phyloP scores from a whole-genome alignment of 495 filamentous ascomycete genomes.

The Lophiostoma macrostomum region DNA sequence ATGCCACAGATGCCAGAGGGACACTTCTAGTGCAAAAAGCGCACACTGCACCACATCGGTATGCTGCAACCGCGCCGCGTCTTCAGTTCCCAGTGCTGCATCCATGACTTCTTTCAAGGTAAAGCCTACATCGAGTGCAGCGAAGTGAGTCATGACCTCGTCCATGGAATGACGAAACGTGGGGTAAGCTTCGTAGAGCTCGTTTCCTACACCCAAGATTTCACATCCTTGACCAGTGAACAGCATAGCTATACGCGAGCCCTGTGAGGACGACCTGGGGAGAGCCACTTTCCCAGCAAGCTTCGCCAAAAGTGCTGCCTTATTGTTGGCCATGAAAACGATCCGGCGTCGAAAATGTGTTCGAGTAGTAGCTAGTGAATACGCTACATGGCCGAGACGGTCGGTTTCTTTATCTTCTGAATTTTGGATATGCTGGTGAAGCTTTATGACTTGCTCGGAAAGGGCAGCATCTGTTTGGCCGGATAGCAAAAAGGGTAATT shows the following conservation, averaged over 20 bases:
- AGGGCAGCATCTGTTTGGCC: neutral
- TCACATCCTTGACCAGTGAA: constrained; percentile 46
- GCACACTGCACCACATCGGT: neutral
- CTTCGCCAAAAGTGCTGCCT: neutral
- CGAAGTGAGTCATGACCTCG: constrained; percentile 9
- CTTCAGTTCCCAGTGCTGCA: neutral
- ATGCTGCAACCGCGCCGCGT: neutral
- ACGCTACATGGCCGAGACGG: neutral
- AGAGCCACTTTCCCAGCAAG: neutral
- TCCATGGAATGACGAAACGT: constrained; percentile 14
- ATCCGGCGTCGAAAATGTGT: neutral
- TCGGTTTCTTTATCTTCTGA: neutral
- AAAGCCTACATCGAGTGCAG: neutral
- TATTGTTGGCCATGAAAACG: neutral
- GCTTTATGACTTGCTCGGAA: neutral
- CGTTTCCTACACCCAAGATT: constrained; percentile 35
- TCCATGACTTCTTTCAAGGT: neutral
- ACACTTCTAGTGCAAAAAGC: neutral
- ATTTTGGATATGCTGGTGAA: neutral
- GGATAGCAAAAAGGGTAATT: neutral
- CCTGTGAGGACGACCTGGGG: too few species aligned
- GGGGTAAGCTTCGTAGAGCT: constrained; percentile 30
- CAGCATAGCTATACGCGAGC: constrained; percentile 28
- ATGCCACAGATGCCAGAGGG: neutral
- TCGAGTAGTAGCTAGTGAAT: neutral